Base-by-base conservation (phyloP, 306 rosid species). In the Ochetophila trinervis region DNA sequence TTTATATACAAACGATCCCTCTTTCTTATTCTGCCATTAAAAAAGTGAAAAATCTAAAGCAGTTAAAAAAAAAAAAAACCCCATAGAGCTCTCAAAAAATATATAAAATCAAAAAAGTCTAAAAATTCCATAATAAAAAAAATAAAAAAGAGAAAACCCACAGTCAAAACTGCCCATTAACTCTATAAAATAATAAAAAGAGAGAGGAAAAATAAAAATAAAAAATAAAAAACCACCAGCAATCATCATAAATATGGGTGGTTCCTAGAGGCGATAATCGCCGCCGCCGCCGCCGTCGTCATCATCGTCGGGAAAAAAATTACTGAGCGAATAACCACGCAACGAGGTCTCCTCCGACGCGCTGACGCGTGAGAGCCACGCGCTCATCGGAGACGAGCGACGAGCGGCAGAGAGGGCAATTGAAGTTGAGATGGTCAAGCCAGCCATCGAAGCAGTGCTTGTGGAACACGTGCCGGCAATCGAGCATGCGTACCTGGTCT, bases 401-500 rank as follows among this genome's bases (percentile, higher is more conserved):
- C 5, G 78, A 79, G 32, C 98, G 98, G 64, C 98, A 93, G 42
- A 87, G 68, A 3, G 98, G 98, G 66, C 98, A 93, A 67, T 68
- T 93, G 72, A 93, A 87, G 65, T 87, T 89, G 72, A 75, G 77
- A 42, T 83, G 88, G 44, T 72, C 80, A 18, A 93, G 90, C 91
- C 98, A 93, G 0, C 83, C 91, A 23, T 93, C 90, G 64, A 93
- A 82, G 77, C 98, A 93, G 17, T 73, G 73, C 67, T 79, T 82
- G 76, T 93, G 98, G 76, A 89, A 93, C 0, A 86, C 82, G 72
- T 93, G 98, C 52, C 79, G 83, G 80, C 98, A 93, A 1, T 83
- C 68, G 0, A 93, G 93, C 80, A 65, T 69, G 3, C 96, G 89
- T 35, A 93, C 91, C 34, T 68, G 86, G 48, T 93, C 91, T 0